Evolutionary conservation across 805 yeast species (phyloP).

Genomic region (Nakazawaea holstii): DNA sequence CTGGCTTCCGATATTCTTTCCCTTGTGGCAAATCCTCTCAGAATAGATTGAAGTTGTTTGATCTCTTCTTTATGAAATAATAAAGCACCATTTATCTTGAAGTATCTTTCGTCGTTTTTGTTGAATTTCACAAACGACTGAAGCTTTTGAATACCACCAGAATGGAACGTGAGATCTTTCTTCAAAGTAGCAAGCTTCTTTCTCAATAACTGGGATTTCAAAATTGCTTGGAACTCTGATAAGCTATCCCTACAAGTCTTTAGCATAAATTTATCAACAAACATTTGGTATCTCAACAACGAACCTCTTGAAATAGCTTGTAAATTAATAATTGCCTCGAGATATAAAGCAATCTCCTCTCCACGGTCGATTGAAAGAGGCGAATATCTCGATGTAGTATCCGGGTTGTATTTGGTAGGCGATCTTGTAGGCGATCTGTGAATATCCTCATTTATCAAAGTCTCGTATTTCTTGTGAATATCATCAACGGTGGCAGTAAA

Average conservation of each 20-base stretch:
- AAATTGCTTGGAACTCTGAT: slow-evolving; percentile 39
- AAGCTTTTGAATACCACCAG: slow-evolving; percentile 29
- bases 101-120: slow-evolving; percentile 16
- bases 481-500: slow-evolving; percentile 15
- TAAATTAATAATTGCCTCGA: slow-evolving; percentile 35
- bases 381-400: neutral
- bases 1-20: slow-evolving; percentile 15
- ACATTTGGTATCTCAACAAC: slow-evolving; percentile 54
- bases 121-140: slow-evolving; percentile 33
- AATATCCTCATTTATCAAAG: slow-evolving; percentile 13
- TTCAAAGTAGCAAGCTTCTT: slow-evolving; percentile 18
- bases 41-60: slow-evolving; percentile 27
- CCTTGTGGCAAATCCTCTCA: slow-evolving; percentile 27
- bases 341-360: slow-evolving; percentile 6
- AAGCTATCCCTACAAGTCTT: slow-evolving; percentile 50
- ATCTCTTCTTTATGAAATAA: slow-evolving; percentile 17
- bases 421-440: neutral
- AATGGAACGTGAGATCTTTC: slow-evolving; percentile 13
- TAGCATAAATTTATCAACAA: slow-evolving; percentile 57
- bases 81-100: slow-evolving; percentile 15
- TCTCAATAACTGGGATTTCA: slow-evolving; percentile 42
- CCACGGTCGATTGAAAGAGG: neutral
- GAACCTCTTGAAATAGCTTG: slow-evolving; percentile 75
- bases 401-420: neutral
- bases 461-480: slow-evolving; percentile 23